Conservation (phyloP, 345 rosid genomes). For the Raphanus raphanistrum region DNA sequence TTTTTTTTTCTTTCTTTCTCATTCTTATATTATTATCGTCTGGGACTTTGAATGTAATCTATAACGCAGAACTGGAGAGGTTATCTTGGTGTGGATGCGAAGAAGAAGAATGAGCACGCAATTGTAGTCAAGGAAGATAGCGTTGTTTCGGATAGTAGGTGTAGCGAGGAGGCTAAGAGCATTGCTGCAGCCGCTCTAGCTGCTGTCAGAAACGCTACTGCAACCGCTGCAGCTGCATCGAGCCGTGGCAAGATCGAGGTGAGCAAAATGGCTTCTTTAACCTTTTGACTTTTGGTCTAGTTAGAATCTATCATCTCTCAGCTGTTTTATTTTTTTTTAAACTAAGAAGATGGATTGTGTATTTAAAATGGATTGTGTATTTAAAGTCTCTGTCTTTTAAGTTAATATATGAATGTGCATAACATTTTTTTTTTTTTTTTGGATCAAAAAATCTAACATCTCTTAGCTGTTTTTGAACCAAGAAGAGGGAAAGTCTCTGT, state of each 20-base stretch:
- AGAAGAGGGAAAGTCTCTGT: neutral
- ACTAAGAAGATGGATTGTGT: neutral
- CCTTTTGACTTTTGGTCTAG: neutral
- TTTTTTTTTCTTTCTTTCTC: neutral
- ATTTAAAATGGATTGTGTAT: neutral
- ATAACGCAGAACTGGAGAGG: constrained; percentile 30
- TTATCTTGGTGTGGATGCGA: constrained; percentile 29
- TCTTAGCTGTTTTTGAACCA: neutral
- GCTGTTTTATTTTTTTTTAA: neutral
- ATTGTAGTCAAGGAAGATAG: constrained; percentile 30
- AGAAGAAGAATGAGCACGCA: constrained; percentile 12
- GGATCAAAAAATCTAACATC: neutral
- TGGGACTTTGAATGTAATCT: neutral
- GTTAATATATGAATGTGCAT: neutral
- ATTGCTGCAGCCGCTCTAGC: constrained; percentile 87
- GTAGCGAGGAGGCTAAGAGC: constrained; percentile 62
- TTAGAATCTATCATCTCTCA: neutral
- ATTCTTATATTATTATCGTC: neutral
- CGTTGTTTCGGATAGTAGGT: constrained; percentile 32
- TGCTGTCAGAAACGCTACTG: constrained; percentile 80
- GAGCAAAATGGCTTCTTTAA: constrained; percentile 15
- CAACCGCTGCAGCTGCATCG: constrained; percentile 62
- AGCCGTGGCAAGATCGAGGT: constrained; percentile 84
- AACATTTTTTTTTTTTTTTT: too few species aligned
- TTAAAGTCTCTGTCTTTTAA: neutral